Evolutionary conservation across 73 alveolate genomes (phyloP).

Genomic region (Tetrahymena malaccensis): DNA sequence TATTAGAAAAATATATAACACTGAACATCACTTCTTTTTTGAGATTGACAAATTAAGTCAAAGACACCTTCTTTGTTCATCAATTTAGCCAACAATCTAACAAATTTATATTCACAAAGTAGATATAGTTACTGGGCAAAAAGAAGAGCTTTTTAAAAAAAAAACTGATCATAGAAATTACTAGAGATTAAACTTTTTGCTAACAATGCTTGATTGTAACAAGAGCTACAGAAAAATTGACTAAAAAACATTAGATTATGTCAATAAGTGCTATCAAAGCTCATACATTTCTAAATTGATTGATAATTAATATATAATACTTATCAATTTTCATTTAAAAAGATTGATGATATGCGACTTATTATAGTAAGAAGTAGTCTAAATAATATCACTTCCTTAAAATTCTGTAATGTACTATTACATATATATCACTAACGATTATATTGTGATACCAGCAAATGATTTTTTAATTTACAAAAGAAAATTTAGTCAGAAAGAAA

Average conservation of each 20-base stretch:
- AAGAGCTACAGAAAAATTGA: not conserved
- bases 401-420: not conserved
- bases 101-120: not conserved
- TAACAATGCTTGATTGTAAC: not conserved
- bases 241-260: not conserved
- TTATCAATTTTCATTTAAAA: not conserved
- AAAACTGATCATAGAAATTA: not conserved
- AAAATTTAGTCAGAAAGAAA: not conserved
- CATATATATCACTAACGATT: not conserved
- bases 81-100: not conserved
- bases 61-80: not conserved
- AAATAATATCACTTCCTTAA: not conserved
- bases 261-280: not conserved
- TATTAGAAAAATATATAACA: not conserved
- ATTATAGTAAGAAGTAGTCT: not conserved
- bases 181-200: not conserved
- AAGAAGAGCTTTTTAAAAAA: not conserved
- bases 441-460: not conserved
- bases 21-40: not conserved
- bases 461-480: not conserved
- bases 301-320: not conserved
- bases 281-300: not conserved
- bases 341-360: not conserved
- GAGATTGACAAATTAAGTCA: not conserved
- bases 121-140: not conserved